Evolutionary conservation across 495 filamentous ascomycete genomes (phyloP), one percentile per base, ranked within the genome.

Genomic region (Penicillium desertorum): DNA sequence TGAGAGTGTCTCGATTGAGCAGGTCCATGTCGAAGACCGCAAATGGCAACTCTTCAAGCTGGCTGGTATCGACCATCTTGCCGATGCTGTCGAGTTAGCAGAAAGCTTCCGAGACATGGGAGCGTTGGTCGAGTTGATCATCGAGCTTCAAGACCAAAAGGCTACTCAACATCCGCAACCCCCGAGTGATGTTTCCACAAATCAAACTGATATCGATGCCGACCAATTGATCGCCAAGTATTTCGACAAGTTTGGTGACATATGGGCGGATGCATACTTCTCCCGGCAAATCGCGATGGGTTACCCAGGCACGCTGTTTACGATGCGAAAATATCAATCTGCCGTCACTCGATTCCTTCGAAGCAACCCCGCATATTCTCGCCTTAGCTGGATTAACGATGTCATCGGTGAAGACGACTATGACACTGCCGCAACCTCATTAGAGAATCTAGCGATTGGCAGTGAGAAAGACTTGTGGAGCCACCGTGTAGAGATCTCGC

Each of bases 381-480:
- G 88, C 62, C 70, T 97, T n/a, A 80, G 86, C 39, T 98, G 94
- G 94, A 93, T 98, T 71, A 93, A 98, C 70, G 92, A 96, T 63
- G 83, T 96, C 19, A 72, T 82, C 50, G 77, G 82, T 20, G 86
- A 91, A 66, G 78, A 85, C 52, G 82, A 94, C 51, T 93, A 88
- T 60, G 75, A 81, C 32, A 77, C 77, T 55, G 92, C 93, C 14
- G 85, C 85, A 10, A 70, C 82, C 29, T 85, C 80, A 1, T 79
- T 98, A 27, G 71, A 87, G 27, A 71, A 81, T 10, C 72, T 89
- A 5, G 91, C 88, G 10, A 70, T 84, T 34, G 72, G 76, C 27
- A 80, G 81, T 43, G 90, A 96, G 64, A 80, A 82, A 43, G 85
- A 91, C 48, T 68, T 93, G 10, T 96, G 92, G 92, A 88, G 81